Evolutionary conservation across 805 yeast species (phyloP), one percentile per base, ranked within the genome.

Genomic region (Lipomyces japonicus): DNA sequence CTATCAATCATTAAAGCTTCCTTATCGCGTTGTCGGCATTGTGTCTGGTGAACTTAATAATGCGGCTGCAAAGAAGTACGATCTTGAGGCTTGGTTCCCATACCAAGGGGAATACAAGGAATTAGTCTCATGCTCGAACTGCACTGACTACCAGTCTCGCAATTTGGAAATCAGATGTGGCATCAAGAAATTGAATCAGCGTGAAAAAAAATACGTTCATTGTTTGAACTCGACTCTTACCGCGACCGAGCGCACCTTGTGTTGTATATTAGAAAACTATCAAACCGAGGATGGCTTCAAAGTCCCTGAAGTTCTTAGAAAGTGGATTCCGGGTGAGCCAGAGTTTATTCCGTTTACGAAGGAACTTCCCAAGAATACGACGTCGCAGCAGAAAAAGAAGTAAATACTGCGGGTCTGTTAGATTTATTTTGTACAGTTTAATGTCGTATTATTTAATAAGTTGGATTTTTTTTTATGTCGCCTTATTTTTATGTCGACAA

Each of bases 81-180:
- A 93, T 75, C 79, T 93, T 68, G 98, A 93, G 77, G 98, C 98
- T 44, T 93, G 98, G 98, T 93, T 93, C 95, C 98, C 98, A 68
- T 93, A 78, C 86, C 98, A 93, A 78, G 79, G 89, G 71, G 98
- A 93, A 74, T 93, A 86, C 77, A 93, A 93, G 75, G 98, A 93
- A 76, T 81, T 93, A 65, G 98, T 93, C 49, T 88, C 96, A 18
- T 91, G 97, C 76, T 91, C 97, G 52, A 93, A 93, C 80, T 93
- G 98, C 81, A 93, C 98, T 53, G 98, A 93, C 75, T 93, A 93
- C 74, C 98, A 93, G 77, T 87, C 97, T 46, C 86, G 98, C 77
- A 91, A 91, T 79, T 78, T 93, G 68, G 98, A 93, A 77, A 93
- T 93, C 67, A 85, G 98, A 80, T 93, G 97, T 72, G 98, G 98